Evolutionary conservation across 1,284 basidiomycete species (phyloP).

Genomic region (Sanghuangporus baumii): DNA sequence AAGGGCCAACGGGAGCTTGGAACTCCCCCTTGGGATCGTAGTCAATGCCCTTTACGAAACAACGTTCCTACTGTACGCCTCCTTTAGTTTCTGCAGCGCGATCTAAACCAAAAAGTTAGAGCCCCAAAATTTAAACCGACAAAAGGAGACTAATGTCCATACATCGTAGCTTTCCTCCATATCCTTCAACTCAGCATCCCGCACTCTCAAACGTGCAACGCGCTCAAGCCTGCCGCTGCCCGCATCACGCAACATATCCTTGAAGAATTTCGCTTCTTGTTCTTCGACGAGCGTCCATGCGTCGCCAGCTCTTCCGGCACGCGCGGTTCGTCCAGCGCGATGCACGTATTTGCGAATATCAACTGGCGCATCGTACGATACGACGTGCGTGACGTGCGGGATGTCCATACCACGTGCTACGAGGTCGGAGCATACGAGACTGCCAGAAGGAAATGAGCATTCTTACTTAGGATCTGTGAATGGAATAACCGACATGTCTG

Average conservation of each 20-base stretch:
- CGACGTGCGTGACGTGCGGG: constrained; percentile 84
- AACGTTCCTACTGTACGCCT: constrained; percentile 27
- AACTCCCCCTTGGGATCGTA: not conserved
- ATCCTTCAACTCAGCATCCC: constrained; percentile 54
- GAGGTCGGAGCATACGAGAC: constrained; percentile 91
- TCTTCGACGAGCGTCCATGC: constrained; percentile 96
- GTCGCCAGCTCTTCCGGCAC: constrained; percentile 81
- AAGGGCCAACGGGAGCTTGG: too few species aligned
- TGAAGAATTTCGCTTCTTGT: constrained; percentile 90
- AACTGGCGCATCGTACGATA: constrained; percentile 93
- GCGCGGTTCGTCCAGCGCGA: constrained; percentile 90
- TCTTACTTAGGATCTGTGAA: not conserved
- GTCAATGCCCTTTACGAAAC: not conserved
- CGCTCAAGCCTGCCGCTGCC: constrained; percentile 55
- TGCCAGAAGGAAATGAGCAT: constrained; percentile 27
- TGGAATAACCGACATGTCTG: constrained; percentile 70
- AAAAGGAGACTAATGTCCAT: constrained; percentile 17
- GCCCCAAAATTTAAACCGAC: not conserved
- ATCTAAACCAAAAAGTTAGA: constrained; percentile 23
- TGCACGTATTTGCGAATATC: constrained; percentile 98
- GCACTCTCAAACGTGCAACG: constrained; percentile 69
- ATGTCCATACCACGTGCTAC: constrained; percentile 98
- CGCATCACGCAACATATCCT: constrained; percentile 73
- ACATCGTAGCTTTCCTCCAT: constrained; percentile 66
- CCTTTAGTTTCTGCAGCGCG: constrained; percentile 33